A percentile compares a stretch with the other conserved stretches of the same genome.
Conservation (phyloP, 495 filamentous ascomycete genomes). For the Penicillium goetzii region DNA sequence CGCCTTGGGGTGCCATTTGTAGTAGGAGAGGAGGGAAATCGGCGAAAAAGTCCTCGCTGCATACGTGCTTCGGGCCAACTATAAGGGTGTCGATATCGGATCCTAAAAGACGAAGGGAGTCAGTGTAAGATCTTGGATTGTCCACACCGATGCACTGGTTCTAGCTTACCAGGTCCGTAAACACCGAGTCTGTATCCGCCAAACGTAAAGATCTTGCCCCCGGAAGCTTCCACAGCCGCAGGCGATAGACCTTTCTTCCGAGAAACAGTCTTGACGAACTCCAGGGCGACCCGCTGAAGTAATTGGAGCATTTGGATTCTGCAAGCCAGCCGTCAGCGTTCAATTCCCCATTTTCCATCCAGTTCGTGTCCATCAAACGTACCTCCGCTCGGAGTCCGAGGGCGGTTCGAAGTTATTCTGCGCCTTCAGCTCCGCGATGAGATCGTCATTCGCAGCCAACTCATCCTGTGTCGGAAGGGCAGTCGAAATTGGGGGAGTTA, state of each 20-base stretch:
- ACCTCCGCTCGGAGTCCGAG: conserved; percentile 81
- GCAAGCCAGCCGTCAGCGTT: conserved; percentile 16
- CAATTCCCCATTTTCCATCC: conserved; percentile 3
- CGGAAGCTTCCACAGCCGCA: conserved; percentile 74
- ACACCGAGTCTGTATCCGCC: conserved; percentile 94
- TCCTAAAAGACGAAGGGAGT: conserved; percentile 48
- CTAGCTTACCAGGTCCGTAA: conserved; percentile 74
- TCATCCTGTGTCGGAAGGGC: conserved; percentile 75
- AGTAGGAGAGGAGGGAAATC: conserved; percentile 78
- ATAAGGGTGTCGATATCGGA: conserved; percentile 98
- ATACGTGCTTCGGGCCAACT: conserved; percentile 84
- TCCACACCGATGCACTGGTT: neutral
- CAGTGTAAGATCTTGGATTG: neutral
- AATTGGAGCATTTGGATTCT: conserved; percentile 61
- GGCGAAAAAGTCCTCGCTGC: conserved; percentile 86
- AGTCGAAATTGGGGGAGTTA: conserved; percentile 82
- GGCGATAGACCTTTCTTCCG: conserved; percentile 75
- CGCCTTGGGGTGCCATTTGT: conserved; percentile 70
- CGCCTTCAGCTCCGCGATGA: conserved; percentile 75
- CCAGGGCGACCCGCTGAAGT: conserved; percentile 76
- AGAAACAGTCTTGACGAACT: conserved; percentile 82
- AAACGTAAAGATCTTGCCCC: conserved; percentile 91
- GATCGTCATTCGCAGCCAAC: conserved; percentile 70
- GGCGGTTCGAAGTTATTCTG: conserved; percentile 90
- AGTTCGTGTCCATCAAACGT: conserved; percentile 14